A percentile compares a stretch with the other conserved stretches of the same genome.
These are phyloP conservation scores for Trametes versicolor DNA, from an alignment of 1,284 basidiomycete genomes.

Conservation along the genomic window DNA sequence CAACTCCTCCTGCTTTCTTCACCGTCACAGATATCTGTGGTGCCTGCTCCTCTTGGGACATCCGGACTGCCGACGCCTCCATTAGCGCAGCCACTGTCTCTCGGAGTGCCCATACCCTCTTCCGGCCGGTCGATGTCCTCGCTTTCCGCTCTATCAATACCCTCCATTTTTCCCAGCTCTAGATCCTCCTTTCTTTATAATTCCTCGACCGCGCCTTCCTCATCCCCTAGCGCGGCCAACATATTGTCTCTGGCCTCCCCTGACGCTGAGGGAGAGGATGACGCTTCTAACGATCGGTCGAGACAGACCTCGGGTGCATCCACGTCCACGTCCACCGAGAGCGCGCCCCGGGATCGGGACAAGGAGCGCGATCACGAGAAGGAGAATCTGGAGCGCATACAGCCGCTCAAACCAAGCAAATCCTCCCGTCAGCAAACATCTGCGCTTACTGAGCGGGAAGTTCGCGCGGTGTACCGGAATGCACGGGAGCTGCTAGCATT, in stretches of 20 bases:
- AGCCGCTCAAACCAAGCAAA: slow-evolving; percentile 45
- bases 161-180: slow-evolving; percentile 39
- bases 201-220: slow-evolving; percentile 25
- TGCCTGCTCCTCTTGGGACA: slow-evolving; percentile 4
- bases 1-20: slow-evolving; percentile 41
- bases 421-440: slow-evolving; percentile 44
- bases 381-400: slow-evolving; percentile 29
- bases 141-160: slow-evolving; percentile 41
- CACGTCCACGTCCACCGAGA: slow-evolving; percentile 13
- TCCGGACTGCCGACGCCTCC: slow-evolving; percentile 34
- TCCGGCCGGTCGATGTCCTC: slow-evolving; percentile 29
- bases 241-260: slow-evolving; percentile 8
- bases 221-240: slow-evolving; percentile 29
- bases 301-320: slow-evolving; percentile 31
- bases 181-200: slow-evolving; percentile 34
- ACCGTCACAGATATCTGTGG: slow-evolving; percentile 6
- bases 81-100: slow-evolving; percentile 26
- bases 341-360: slow-evolving; percentile 24
- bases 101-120: slow-evolving; percentile 27
- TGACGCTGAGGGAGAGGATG: slow-evolving; percentile 21
- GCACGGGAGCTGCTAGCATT: slow-evolving; percentile 77
- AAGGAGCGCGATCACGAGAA: slow-evolving; percentile 31
- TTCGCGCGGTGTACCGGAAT: slow-evolving; percentile 74
- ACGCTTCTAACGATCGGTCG: slow-evolving; percentile 24
- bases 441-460: slow-evolving; percentile 62